Conservation (phyloP, 106 monocot genomes). For the Xerophyta viscosa region DNA sequence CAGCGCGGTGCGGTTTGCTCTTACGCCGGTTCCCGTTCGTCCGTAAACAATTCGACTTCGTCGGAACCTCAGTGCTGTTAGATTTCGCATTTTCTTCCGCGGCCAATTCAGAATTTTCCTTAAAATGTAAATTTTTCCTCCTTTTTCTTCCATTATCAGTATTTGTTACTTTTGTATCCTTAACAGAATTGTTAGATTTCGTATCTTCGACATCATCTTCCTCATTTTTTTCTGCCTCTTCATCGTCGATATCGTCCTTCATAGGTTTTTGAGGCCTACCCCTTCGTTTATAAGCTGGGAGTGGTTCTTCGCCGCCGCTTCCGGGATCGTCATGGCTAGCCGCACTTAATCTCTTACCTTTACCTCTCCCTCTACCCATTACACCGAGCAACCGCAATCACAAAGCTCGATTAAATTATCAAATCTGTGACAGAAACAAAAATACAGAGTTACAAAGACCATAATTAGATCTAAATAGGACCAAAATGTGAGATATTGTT, state of each 20-base stretch:
- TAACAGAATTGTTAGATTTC: slow-evolving; percentile 5
- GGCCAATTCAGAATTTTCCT: slow-evolving; percentile 27
- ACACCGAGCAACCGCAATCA: not conserved
- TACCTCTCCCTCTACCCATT: slow-evolving; percentile 82
- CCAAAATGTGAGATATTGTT: too few species aligned
- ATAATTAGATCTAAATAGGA: too few species aligned
- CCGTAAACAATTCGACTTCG: slow-evolving; percentile 39
- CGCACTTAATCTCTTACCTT: slow-evolving; percentile 42
- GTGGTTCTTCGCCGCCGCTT: slow-evolving; percentile 34
- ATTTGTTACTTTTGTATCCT: slow-evolving; percentile 9
- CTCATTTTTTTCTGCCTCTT: slow-evolving; percentile 20
- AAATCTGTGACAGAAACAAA: slow-evolving; percentile 1
- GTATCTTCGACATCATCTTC: slow-evolving; percentile 21
- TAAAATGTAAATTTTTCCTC: slow-evolving; percentile 14
- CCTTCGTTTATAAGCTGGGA: slow-evolving; percentile 39
- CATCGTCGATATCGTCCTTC: slow-evolving; percentile 43
- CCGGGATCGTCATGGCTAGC: slow-evolving; percentile 37
- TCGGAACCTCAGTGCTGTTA: slow-evolving; percentile 21
- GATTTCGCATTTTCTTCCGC: slow-evolving; percentile 28
- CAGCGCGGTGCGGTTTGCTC: slow-evolving; percentile 66
- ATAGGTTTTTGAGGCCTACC: slow-evolving; percentile 52
- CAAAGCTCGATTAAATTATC: slow-evolving; percentile 10
- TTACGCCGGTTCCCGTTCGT: slow-evolving; percentile 52
- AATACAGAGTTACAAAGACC: not conserved
- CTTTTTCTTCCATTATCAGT: slow-evolving; percentile 30